Evolutionary conservation across 2,329 filamentous ascomycete genomes (phyloP).

Genomic region (Colletotrichum spaethianum): DNA sequence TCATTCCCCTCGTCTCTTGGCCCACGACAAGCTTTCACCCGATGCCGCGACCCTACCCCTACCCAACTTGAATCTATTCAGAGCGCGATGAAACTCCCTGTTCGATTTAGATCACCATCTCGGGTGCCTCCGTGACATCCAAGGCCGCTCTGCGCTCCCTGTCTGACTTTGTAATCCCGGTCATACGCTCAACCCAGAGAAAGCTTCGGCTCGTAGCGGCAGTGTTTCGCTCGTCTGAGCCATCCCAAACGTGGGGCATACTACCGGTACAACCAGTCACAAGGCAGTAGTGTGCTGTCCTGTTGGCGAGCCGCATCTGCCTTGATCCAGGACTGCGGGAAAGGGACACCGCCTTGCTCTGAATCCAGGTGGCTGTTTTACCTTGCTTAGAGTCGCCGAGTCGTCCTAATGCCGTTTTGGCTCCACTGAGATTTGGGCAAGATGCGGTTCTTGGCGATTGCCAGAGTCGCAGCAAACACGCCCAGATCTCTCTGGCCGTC

Average conservation of each 20-base stretch:
- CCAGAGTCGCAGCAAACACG: not conserved
- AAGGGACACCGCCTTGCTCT: not conserved
- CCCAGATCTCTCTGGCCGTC: not conserved
- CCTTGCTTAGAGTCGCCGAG: not conserved
- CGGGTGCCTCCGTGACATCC: constrained; percentile 3
- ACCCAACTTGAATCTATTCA: not conserved
- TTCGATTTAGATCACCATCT: not conserved
- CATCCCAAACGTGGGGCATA: constrained; percentile 7
- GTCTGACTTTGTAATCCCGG: not conserved
- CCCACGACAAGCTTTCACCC: constrained; percentile 29
- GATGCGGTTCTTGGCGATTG: constrained; percentile 33
- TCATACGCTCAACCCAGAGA: not conserved
- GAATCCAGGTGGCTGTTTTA: not conserved
- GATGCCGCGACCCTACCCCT: constrained; percentile 9
- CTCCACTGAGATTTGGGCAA: not conserved
- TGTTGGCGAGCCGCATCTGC: not conserved
- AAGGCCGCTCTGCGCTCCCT: not conserved
- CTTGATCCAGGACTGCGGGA: not conserved
- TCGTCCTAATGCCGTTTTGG: not conserved
- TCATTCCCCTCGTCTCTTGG: constrained; percentile 8
- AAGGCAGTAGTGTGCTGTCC: not conserved
- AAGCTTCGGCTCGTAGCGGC: not conserved
- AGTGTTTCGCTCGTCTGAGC: constrained; percentile 6
- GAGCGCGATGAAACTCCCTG: constrained; percentile 10
- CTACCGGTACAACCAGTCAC: not conserved